phyloP scores from a whole-genome alignment of 2,329 filamentous ascomycete genomes.

The Ophiostoma australiae region DNA sequence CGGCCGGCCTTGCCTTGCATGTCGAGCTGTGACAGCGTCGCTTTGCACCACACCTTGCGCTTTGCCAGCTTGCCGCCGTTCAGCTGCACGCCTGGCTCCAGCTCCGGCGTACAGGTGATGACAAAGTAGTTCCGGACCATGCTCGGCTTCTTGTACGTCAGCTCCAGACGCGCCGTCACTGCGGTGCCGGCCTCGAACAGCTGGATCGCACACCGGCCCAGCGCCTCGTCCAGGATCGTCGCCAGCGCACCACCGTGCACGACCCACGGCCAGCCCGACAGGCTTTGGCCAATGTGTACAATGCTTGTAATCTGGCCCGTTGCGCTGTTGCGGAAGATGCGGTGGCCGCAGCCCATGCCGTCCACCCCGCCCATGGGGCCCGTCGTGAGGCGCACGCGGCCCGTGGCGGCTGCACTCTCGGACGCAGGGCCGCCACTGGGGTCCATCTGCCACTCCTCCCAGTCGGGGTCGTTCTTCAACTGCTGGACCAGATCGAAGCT shows the following conservation, averaged over 20 bases:
- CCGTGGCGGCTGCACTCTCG: neutral
- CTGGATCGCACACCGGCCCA: slow-evolving; percentile 57
- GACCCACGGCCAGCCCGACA: slow-evolving; percentile 65
- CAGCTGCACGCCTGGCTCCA: neutral
- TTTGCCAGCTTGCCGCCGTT: neutral
- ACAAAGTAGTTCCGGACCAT: slow-evolving; percentile 21
- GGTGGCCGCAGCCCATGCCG: slow-evolving; percentile 49
- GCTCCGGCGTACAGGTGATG: slow-evolving; percentile 34
- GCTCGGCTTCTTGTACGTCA: slow-evolving; percentile 54
- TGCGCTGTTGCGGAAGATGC: slow-evolving; percentile 57
- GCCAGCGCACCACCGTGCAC: slow-evolving; percentile 67
- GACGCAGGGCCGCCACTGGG: neutral
- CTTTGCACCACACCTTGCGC: slow-evolving; percentile 52
- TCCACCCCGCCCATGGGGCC: slow-evolving; percentile 41
- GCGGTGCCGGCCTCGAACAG: slow-evolving; percentile 46
- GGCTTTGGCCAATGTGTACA: slow-evolving; percentile 61
- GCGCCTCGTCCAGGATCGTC: slow-evolving; percentile 63
- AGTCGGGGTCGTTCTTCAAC: slow-evolving; percentile 24
- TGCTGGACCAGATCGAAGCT: slow-evolving; percentile 21
- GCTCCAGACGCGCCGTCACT: slow-evolving; percentile 52
- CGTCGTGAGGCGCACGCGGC: slow-evolving; percentile 37
- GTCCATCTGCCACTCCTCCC: slow-evolving; percentile 24
- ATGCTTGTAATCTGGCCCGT: slow-evolving; percentile 57
- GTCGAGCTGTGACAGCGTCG: slow-evolving; percentile 49
- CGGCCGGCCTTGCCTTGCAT: slow-evolving; percentile 37